Percentiles rank a stretch among this genome's conserved stretches.
phyloP scores from a whole-genome alignment of 306 rosid species.

The Senna tora region DNA sequence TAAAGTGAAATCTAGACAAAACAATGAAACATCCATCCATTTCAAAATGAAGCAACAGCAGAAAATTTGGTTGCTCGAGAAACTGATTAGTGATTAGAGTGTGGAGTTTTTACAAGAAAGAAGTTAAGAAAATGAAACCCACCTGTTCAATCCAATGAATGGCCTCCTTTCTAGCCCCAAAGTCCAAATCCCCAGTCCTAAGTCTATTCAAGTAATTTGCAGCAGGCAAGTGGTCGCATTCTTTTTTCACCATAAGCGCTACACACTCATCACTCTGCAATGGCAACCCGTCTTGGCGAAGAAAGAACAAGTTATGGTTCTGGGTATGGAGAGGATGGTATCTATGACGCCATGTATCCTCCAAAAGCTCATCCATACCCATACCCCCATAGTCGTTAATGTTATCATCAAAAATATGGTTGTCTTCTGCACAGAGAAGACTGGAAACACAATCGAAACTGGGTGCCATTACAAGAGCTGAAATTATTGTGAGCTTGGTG shows the following conservation, averaged over 20 bases:
- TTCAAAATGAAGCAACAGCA: slow-evolving; percentile 4
- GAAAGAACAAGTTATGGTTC: slow-evolving; percentile 33
- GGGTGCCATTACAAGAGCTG: slow-evolving; percentile 68
- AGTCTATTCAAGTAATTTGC: slow-evolving; percentile 61
- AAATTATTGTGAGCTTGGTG: too few relatives aligned
- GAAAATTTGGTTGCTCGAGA: background rate
- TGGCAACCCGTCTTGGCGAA: slow-evolving; percentile 50
- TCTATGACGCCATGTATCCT: slow-evolving; percentile 44
- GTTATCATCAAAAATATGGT: slow-evolving; percentile 54
- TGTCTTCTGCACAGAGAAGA: slow-evolving; percentile 81
- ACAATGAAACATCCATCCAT: background rate
- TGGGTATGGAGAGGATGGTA: slow-evolving; percentile 41
- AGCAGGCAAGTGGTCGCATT: slow-evolving; percentile 61
- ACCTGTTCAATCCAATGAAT: slow-evolving; percentile 87
- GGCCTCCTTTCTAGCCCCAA: slow-evolving; percentile 67
- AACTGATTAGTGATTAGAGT: slow-evolving; percentile 2
- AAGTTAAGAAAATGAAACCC: slow-evolving; percentile 34
- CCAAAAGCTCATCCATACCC: slow-evolving; percentile 37
- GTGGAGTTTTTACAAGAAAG: background rate
- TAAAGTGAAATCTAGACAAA: slow-evolving; percentile 21
- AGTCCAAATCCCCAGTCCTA: slow-evolving; percentile 67
- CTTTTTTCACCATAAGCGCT: slow-evolving; percentile 60
- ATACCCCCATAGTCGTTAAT: slow-evolving; percentile 49
- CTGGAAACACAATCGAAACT: slow-evolving; percentile 69
- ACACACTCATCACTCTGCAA: slow-evolving; percentile 69